Conservation (phyloP, 305 asterid genomes). For the Fraxinus dipetala region DNA sequence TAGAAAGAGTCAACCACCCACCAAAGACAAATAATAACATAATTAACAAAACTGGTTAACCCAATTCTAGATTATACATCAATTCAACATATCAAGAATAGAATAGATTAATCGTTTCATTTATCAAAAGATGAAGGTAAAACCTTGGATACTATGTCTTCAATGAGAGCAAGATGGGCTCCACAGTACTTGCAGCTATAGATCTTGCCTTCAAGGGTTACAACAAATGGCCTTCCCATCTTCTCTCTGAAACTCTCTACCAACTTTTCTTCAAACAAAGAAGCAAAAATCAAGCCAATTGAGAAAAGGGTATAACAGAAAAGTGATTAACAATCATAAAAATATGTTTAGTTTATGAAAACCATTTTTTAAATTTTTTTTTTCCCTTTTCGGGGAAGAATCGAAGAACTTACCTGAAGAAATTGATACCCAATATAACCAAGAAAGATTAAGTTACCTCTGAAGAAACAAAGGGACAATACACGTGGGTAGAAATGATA, state of each 20-base stretch:
- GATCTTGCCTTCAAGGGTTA: conserved; percentile 77
- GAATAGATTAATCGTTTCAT: neutral
- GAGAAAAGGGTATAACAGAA: neutral
- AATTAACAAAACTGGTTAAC: neutral
- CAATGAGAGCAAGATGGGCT: conserved; percentile 68
- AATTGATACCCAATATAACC: neutral
- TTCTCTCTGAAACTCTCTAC: conserved; percentile 11
- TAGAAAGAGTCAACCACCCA: neutral
- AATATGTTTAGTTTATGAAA: neutral
- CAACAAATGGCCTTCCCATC: conserved; percentile 76
- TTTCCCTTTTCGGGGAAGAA: neutral
- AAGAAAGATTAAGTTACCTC: neutral
- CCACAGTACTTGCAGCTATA: conserved; percentile 90
- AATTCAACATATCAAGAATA: neutral
- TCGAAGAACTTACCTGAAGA: neutral
- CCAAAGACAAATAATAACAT: conserved; percentile 3
- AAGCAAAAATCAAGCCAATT: neutral
- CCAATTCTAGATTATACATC: conserved; percentile 4
- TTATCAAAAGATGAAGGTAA: conserved; percentile 3
- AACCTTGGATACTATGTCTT: conserved; percentile 75
- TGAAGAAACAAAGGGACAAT: neutral
- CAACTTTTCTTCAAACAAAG: conserved; percentile 6
- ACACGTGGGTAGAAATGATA: neutral
- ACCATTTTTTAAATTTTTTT: no score
- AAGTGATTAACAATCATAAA: neutral